Percentiles rank a stretch among this genome's conserved stretches.
phyloP scores from a whole-genome alignment of 768 basidiomycete genomes.

The Leccinellum albellum region DNA sequence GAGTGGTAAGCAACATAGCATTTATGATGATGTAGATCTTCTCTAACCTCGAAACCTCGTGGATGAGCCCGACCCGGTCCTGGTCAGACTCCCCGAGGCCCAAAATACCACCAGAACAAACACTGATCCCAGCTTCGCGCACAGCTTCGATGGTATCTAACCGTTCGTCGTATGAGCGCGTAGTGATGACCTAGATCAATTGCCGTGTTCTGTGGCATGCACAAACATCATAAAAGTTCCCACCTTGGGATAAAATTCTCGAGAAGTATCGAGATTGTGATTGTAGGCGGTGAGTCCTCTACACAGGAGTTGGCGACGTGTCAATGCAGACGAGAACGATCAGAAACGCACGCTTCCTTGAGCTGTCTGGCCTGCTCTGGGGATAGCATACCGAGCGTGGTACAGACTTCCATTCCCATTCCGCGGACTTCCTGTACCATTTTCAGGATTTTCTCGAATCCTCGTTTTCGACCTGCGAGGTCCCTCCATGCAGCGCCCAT shows the following conservation, averaged over 20 bases:
- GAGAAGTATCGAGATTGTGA: constrained; percentile 96
- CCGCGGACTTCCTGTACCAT: constrained; percentile 90
- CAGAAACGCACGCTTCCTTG: constrained; percentile 77
- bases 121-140: constrained; percentile 92
- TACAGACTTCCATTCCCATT: constrained; percentile 99
- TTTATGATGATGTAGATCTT: constrained; percentile 23
- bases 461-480: constrained; percentile 85
- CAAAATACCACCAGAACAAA: constrained; percentile 94
- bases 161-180: constrained; percentile 90
- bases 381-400: constrained; percentile 94
- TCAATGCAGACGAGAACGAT: not conserved
- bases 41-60: constrained; percentile 91
- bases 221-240: constrained; percentile 9
- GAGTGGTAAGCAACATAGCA: constrained; percentile 2
- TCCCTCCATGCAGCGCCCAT: constrained; percentile 99
- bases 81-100: constrained; percentile 88
- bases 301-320: not conserved
- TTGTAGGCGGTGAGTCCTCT: constrained; percentile 97
- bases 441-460: constrained; percentile 86
- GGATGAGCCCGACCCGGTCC: constrained; percentile 90
- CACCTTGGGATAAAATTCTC: constrained; percentile 93
- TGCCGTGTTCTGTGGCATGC: not conserved
- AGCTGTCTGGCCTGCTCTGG: constrained; percentile 89
- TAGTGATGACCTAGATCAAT: constrained; percentile 79
- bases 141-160: constrained; percentile 87